Evolutionary conservation across 139 green algal genomes (phyloP).

Genomic region (Coelastrella sp.): DNA sequence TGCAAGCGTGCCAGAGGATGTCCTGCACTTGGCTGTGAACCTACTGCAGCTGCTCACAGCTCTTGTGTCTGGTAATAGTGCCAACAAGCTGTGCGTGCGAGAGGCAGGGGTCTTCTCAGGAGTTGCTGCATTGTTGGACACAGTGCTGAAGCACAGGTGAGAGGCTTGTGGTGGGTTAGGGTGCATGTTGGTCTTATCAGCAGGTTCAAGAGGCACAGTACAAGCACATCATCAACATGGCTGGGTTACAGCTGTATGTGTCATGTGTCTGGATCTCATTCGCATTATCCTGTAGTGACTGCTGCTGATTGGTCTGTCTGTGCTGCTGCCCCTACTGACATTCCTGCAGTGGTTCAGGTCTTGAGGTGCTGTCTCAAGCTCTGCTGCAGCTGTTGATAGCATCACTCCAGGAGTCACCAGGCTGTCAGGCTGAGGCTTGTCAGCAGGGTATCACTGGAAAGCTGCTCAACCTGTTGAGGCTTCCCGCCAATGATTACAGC

Average conservation of each 20-base stretch:
- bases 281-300: background rate
- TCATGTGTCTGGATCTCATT: too few species aligned
- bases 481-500: background rate
- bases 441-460: constrained; percentile 11
- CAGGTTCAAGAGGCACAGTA: too few species aligned
- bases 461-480: constrained; percentile 35
- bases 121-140: constrained; percentile 46
- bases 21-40: constrained; percentile 51
- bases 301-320: background rate
- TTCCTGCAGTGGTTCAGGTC: constrained; percentile 1
- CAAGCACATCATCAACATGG: too few species aligned
- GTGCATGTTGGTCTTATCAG: too few species aligned
- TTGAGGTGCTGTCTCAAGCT: constrained; percentile 22
- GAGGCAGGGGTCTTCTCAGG: constrained; percentile 54
- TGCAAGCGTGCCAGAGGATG: background rate
- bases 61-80: constrained; percentile 52
- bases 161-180: background rate
- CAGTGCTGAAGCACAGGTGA: background rate
- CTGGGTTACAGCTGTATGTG: too few species aligned
- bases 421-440: constrained; percentile 45
- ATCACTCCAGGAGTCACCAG: constrained; percentile 36
- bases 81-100: constrained; percentile 56
- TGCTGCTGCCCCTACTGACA: constrained; percentile 11
- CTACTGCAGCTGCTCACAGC: constrained; percentile 47
- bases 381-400: constrained; percentile 46